Base-by-base conservation (phyloP, 148 eudicot species). In the Spergularia marina region DNA sequence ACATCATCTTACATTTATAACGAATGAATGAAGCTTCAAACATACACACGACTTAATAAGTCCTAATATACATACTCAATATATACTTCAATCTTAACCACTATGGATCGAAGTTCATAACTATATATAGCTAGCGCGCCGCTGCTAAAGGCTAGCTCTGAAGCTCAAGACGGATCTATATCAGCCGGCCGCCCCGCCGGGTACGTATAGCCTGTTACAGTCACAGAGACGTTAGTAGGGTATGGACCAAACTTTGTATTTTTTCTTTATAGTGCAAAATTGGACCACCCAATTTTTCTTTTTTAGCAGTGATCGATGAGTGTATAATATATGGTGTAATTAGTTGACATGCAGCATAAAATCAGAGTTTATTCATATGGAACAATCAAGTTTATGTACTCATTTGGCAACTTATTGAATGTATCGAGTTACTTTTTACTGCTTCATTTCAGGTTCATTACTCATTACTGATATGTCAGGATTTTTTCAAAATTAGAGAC, bases 191-290 rank as follows among this genome's bases (percentile, higher is more conserved):
- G 4, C 74, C 68, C 61, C 62, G 65, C 3, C 4, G 4, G 3
- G 36, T 30, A 30, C 7, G 49, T 44, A 44, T 44, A 44, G 49
- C 7, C 49, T 44, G 49, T 44, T 44, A 44, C 9, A 30, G 36
- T 30, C 36, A 59, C 21, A 63, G 74, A 57, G 18, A n/a, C n/a
- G 44, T 21, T 47, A 55, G 44, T 56, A 71, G 81, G 6, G 55
- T 59, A 49, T 68, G 82, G 82, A 74, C 82, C 82, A 74, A 74
- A 53, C 74, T 68, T 53, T 74, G 44, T 13, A 64, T 74, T 53
- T 62, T 63, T 52, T 70, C 61, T 74, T 51, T 49, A 54, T 74
- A 74, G 77, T 47, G 62, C 21, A 54, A 52, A 62, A 70, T 3
- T 54, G 83, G 83, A 80, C 83, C 83, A 80, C 79, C 63, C 21